These are phyloP conservation scores for Tephrocybe sp. DNA, from an alignment of 768 basidiomycete species.

Conservation along the genomic window DNA sequence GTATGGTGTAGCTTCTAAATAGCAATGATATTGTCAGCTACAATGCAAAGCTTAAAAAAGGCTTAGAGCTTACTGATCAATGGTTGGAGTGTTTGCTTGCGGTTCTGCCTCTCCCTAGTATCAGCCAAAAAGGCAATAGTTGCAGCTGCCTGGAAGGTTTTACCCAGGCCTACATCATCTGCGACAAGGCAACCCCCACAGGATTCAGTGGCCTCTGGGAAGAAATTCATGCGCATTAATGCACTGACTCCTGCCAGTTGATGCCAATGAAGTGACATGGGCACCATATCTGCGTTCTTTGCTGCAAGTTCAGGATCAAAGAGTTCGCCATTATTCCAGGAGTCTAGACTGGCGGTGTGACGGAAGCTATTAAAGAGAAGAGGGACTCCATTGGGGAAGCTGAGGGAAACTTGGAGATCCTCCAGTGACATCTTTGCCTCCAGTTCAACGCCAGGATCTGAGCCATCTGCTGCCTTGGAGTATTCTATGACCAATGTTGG, in stretches of 20 bases:
- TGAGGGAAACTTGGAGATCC: constrained; percentile 5
- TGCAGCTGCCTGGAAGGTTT: constrained; percentile 11
- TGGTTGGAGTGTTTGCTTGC: constrained; percentile 16
- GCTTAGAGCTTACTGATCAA: constrained; percentile 23
- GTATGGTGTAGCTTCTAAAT: not conserved
- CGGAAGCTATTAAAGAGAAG: constrained; percentile 14
- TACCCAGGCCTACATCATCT: constrained; percentile 21
- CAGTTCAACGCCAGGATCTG: constrained; percentile 23
- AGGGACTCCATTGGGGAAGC: constrained; percentile 7
- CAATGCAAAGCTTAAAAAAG: not conserved
- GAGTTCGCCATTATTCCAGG: constrained; percentile 10
- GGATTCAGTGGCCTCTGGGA: not conserved
- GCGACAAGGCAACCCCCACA: constrained; percentile 17
- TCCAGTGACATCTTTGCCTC: constrained; percentile 15
- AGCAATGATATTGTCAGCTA: not conserved
- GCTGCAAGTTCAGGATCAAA: not conserved
- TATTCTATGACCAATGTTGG: not conserved
- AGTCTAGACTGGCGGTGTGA: constrained; percentile 1
- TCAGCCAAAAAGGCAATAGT: constrained; percentile 7
- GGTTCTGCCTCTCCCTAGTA: not conserved
- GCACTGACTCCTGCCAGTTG: constrained; percentile 19
- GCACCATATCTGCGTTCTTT: constrained; percentile 1
- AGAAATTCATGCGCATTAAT: constrained; percentile 1
- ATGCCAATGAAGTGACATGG: constrained; percentile 21
- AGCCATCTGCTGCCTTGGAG: not conserved